phyloP scores from a whole-genome alignment of 2,329 filamentous ascomycete species.

The Alternaria conjuncta region DNA sequence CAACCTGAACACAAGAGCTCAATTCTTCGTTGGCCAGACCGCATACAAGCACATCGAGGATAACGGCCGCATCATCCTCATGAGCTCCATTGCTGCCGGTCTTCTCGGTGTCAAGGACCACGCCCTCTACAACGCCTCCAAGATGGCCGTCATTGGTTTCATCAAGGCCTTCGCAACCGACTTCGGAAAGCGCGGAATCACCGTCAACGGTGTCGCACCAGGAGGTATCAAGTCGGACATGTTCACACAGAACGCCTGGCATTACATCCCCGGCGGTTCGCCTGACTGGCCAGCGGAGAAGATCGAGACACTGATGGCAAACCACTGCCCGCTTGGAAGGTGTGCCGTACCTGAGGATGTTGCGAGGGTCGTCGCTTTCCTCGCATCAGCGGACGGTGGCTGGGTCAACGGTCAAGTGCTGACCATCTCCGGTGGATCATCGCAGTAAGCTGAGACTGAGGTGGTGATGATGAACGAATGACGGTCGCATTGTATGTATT shows the following conservation, averaged over 20 bases:
- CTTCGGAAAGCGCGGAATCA: slow-evolving; percentile 71
- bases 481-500: neutral
- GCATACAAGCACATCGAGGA: slow-evolving; percentile 73
- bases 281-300: slow-evolving; percentile 58
- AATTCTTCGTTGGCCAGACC: slow-evolving; percentile 80
- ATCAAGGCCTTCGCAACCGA: slow-evolving; percentile 75
- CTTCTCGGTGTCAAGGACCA: slow-evolving; percentile 73
- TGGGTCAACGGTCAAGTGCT: slow-evolving; percentile 52
- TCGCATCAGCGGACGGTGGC: slow-evolving; percentile 49
- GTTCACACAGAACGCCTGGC: slow-evolving; percentile 70
- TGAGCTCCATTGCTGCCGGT: slow-evolving; percentile 73
- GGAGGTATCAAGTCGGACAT: slow-evolving; percentile 79
- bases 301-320: slow-evolving; percentile 59
- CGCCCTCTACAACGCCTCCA: slow-evolving; percentile 73
- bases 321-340: slow-evolving; percentile 57
- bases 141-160: slow-evolving; percentile 76
- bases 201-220: slow-evolving; percentile 75
- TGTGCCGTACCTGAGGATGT: slow-evolving; percentile 58
- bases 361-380: slow-evolving; percentile 50
- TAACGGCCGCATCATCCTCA: slow-evolving; percentile 76
- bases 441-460: slow-evolving; percentile 36
- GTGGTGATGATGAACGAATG: neutral
- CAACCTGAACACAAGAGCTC: slow-evolving; percentile 70
- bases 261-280: slow-evolving; percentile 57
- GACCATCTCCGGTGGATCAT: slow-evolving; percentile 51